Conservation (phyloP, 495 filamentous ascomycete genomes). For the Staphylotrichum longicolle region DNA sequence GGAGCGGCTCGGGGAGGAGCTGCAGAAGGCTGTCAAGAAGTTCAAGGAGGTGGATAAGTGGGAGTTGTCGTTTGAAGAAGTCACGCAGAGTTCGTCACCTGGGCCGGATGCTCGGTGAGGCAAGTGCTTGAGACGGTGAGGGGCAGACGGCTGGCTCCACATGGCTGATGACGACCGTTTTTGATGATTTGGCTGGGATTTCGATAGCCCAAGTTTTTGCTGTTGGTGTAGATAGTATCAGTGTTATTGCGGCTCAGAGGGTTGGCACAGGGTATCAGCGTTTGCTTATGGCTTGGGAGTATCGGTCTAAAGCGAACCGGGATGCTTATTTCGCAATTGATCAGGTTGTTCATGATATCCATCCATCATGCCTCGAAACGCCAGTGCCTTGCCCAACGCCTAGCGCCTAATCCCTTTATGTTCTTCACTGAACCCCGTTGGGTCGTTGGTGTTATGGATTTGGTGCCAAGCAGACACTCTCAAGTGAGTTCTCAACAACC, state of each 20-base stretch:
- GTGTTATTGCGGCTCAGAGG: background rate
- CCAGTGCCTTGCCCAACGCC: background rate
- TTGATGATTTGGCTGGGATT: slow-evolving; percentile 4
- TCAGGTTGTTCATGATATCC: background rate
- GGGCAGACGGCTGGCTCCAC: background rate
- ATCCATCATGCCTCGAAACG: background rate
- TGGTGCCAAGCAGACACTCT: slow-evolving; percentile 42
- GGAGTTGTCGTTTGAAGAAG: slow-evolving; percentile 49
- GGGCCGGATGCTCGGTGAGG: slow-evolving; percentile 37
- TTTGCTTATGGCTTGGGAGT: slow-evolving; percentile 11
- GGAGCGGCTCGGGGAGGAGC: slow-evolving; percentile 40
- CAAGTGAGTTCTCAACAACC: slow-evolving; percentile 56
- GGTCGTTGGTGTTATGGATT: slow-evolving; percentile 1
- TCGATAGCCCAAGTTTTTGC: slow-evolving; percentile 1
- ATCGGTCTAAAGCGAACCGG: background rate
- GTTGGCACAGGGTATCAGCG: slow-evolving; percentile 20
- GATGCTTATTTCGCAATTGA: background rate
- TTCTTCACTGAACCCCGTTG: background rate
- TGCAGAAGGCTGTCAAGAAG: slow-evolving; percentile 47
- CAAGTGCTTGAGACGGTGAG: background rate
- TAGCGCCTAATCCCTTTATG: slow-evolving; percentile 1
- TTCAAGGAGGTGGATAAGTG: slow-evolving; percentile 53
- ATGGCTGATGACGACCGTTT: background rate
- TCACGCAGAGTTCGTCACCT: slow-evolving; percentile 38
- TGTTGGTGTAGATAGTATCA: slow-evolving; percentile 3